A percentile compares a stretch with the other conserved stretches of the same genome.
These are phyloP conservation scores for Nigrospora sphaerica DNA, from an alignment of 2,329 filamentous ascomycete species.

Conservation along the genomic window DNA sequence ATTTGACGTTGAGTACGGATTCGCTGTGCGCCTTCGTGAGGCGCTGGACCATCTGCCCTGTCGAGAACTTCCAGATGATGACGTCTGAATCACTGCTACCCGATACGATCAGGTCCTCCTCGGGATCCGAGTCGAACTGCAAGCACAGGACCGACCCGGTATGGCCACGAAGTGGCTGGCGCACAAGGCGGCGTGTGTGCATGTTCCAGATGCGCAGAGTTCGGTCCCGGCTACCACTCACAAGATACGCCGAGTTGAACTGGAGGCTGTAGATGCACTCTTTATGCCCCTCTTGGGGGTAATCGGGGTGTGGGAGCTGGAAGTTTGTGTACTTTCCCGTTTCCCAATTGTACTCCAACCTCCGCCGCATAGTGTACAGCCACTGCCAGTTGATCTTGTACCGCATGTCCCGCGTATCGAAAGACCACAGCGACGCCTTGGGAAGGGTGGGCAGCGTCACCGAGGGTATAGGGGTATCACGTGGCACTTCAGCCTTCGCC, in stretches of 20 bases:
- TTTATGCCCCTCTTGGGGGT: constrained; percentile 74
- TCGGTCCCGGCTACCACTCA: constrained; percentile 87
- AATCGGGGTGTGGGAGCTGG: constrained; percentile 77
- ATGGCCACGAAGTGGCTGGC: constrained; percentile 70
- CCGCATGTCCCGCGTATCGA: constrained; percentile 36
- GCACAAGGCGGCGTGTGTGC: constrained; percentile 68
- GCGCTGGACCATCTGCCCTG: constrained; percentile 72
- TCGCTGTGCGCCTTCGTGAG: constrained; percentile 75
- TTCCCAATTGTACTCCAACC: constrained; percentile 88
- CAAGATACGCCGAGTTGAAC: constrained; percentile 76
- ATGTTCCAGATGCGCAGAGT: constrained; percentile 89
- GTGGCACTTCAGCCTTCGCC: constrained; percentile 10
- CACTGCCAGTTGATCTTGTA: constrained; percentile 85
- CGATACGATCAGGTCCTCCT: constrained; percentile 89
- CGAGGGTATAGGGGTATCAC: background rate
- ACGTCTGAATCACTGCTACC: constrained; percentile 89
- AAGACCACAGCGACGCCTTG: constrained; percentile 42
- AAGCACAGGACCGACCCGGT: constrained; percentile 84
- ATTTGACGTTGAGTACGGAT: constrained; percentile 88
- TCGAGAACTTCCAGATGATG: constrained; percentile 90
- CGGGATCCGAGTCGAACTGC: constrained; percentile 83
- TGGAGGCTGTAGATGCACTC: constrained; percentile 97
- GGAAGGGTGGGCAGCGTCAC: constrained; percentile 18
- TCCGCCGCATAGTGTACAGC: constrained; percentile 79
- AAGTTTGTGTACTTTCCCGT: constrained; percentile 77